phyloP scores from a whole-genome alignment of 2,329 filamentous ascomycete genomes.

The Fusarium caatingaense region DNA sequence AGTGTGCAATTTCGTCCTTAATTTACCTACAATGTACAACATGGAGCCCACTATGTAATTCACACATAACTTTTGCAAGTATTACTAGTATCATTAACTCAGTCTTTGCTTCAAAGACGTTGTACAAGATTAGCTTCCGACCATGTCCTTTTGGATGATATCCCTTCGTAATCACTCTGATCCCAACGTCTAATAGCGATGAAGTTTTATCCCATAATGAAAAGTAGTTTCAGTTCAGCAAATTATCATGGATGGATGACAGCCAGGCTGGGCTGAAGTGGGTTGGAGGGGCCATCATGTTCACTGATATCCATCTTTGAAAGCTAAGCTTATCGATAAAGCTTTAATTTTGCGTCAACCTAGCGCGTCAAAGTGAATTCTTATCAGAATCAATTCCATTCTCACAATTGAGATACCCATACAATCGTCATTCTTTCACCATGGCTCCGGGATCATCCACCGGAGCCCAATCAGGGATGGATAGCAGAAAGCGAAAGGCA shows the following conservation, averaged over 20 bases:
- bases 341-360: constrained; percentile 39
- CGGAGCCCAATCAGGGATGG: constrained; percentile 43
- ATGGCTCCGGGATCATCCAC: constrained; percentile 46
- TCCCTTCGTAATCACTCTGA: not conserved
- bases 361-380: constrained; percentile 6
- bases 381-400: not conserved
- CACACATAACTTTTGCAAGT: too few relatives aligned
- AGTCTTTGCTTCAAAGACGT: not conserved
- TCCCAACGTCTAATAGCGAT: not conserved
- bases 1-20: too few relatives aligned
- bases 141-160: not conserved
- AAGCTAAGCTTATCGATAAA: constrained; percentile 47
- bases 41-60: not conserved
- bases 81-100: not conserved
- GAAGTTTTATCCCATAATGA: too few relatives aligned
- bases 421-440: constrained; percentile 23
- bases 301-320: not conserved
- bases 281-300: constrained; percentile 9
- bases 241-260: not conserved
- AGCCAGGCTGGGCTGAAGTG: not conserved
- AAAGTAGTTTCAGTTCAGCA: not conserved
- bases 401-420: constrained; percentile 7
- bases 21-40: too few relatives aligned
- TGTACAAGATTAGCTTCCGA: not conserved
- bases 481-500: constrained; percentile 46